Evolutionary conservation across 768 basidiomycete species (phyloP).

Genomic region (Tulasnella sp.): DNA sequence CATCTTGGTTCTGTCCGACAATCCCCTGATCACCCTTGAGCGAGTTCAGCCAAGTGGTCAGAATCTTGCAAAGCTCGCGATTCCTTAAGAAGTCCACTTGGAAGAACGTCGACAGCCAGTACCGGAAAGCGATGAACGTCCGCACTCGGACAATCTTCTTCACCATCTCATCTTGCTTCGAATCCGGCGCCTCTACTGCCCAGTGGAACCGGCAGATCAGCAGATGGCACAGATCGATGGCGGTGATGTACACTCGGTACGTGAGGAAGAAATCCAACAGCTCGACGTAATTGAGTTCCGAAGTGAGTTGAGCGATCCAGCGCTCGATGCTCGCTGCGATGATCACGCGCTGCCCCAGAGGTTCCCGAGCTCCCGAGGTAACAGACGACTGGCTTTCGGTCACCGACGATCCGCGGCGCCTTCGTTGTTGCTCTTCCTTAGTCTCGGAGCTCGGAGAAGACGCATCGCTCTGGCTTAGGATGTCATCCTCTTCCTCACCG

Average conservation of each 20-base stretch:
- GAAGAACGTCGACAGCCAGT: slow-evolving; percentile 88
- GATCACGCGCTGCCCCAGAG: slow-evolving; percentile 36
- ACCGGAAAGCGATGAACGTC: slow-evolving; percentile 81
- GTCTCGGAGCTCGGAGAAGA: background rate
- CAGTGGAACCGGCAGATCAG: slow-evolving; percentile 84
- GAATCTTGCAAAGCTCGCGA: slow-evolving; percentile 55
- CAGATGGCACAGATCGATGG: slow-evolving; percentile 68
- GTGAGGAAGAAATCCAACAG: slow-evolving; percentile 86
- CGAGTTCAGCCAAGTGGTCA: slow-evolving; percentile 76
- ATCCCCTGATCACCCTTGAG: slow-evolving; percentile 51
- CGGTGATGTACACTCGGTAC: slow-evolving; percentile 73
- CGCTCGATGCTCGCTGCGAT: slow-evolving; percentile 87
- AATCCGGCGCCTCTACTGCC: slow-evolving; percentile 43
- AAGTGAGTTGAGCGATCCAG: slow-evolving; percentile 86
- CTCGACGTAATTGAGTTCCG: slow-evolving; percentile 76
- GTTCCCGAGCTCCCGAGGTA: background rate
- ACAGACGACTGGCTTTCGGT: slow-evolving; percentile 23
- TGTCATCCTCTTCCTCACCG: slow-evolving; percentile 20
- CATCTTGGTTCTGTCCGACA: slow-evolving; percentile 53
- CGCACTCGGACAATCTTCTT: slow-evolving; percentile 72
- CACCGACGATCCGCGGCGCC: background rate
- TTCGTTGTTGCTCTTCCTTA: background rate
- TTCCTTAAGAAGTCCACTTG: slow-evolving; percentile 77
- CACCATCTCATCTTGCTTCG: slow-evolving; percentile 50
- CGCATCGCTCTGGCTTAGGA: background rate